Conservation (phyloP, 2,329 filamentous ascomycete species). For the Onygena corvina region DNA sequence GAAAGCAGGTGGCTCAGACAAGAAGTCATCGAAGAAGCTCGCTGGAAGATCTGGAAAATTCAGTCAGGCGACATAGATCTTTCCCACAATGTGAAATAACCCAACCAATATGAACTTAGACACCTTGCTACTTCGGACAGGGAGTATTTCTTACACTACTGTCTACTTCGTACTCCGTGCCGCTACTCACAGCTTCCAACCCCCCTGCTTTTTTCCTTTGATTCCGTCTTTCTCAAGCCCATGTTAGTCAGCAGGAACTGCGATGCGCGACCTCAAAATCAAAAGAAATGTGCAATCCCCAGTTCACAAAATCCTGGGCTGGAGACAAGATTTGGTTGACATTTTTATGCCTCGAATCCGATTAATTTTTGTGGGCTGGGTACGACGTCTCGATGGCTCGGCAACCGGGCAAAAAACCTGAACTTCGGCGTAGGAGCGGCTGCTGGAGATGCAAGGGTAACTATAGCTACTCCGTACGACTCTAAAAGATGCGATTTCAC, state of each 20-base stretch:
- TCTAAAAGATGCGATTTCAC: too few species aligned
- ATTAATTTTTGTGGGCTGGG: neutral
- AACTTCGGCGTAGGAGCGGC: slow-evolving; percentile 20
- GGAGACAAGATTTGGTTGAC: neutral
- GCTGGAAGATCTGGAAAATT: slow-evolving; percentile 34
- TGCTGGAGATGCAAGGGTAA: slow-evolving; percentile 22
- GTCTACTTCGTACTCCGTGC: too few species aligned
- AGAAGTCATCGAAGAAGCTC: slow-evolving; percentile 31
- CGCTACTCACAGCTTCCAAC: too few species aligned
- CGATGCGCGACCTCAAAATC: too few species aligned
- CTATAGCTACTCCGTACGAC: neutral
- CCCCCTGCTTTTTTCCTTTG: too few species aligned
- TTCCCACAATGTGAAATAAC: neutral
- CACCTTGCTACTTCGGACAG: too few species aligned
- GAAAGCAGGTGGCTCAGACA: slow-evolving; percentile 28
- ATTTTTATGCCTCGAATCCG: slow-evolving; percentile 3
- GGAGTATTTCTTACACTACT: too few species aligned
- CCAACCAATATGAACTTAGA: too few species aligned
- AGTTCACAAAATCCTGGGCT: neutral
- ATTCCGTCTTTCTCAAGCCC: too few species aligned
- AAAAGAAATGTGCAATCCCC: neutral
- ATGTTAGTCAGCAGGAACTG: too few species aligned
- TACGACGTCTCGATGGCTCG: slow-evolving; percentile 9
- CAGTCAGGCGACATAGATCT: slow-evolving; percentile 21
- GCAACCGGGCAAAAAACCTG: slow-evolving; percentile 13